Evolutionary conservation across 345 rosid genomes (phyloP).

Genomic region (Citrus glauca): DNA sequence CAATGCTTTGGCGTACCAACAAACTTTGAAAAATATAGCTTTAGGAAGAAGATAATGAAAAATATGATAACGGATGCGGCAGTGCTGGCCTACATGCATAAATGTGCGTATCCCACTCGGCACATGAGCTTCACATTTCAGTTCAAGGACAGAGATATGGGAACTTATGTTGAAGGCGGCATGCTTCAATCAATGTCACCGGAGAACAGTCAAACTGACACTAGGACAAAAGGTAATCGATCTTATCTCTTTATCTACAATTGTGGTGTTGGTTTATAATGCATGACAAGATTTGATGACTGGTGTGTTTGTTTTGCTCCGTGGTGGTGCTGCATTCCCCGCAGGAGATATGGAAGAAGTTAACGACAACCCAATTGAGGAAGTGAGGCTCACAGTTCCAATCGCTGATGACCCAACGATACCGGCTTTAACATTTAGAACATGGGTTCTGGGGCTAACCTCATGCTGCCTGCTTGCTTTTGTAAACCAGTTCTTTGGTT

Average conservation of each 20-base stretch:
- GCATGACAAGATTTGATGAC: not conserved
- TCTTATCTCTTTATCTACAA: not conserved
- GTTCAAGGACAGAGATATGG: conserved; percentile 2
- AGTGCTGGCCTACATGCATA: not conserved
- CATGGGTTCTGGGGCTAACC: conserved; percentile 49
- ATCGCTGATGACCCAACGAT: conserved; percentile 45
- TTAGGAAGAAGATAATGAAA: not conserved
- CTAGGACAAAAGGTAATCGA: no score
- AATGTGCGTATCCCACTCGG: not conserved
- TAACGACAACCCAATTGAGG: conserved; percentile 54
- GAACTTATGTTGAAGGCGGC: not conserved
- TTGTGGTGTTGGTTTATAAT: not conserved
- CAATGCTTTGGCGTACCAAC: not conserved
- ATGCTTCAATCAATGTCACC: not conserved
- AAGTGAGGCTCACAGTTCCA: conserved; percentile 57
- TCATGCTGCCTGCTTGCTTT: conserved; percentile 54
- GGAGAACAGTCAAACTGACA: not conserved
- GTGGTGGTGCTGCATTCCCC: not conserved
- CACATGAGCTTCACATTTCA: not conserved
- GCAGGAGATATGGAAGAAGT: conserved; percentile 15
- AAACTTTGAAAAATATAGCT: not conserved
- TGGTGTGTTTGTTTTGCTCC: not conserved
- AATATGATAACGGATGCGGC: not conserved
- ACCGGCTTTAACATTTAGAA: conserved; percentile 46
- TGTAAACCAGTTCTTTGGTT: conserved; percentile 53